A percentile compares a stretch with the other conserved stretches of the same genome.
These are phyloP conservation scores for Ambrosia artemisiifolia DNA, from an alignment of 129 eudicot species.

Conservation along the genomic window DNA sequence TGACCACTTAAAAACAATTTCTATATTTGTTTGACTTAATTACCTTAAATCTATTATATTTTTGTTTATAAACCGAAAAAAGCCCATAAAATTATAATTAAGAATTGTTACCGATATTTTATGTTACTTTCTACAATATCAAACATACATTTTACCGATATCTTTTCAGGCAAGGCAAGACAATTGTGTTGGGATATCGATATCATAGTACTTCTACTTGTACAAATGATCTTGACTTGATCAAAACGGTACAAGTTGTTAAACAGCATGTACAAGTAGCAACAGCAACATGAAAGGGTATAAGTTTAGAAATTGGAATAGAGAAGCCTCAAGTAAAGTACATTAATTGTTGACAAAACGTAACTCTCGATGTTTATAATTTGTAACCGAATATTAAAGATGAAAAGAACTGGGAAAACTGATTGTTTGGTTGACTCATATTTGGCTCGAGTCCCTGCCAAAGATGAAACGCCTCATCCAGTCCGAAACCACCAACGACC, in stretches of 20 bases:
- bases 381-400: not conserved
- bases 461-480: slow-evolving; percentile 83
- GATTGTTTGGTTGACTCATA: slow-evolving; percentile 34
- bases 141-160: not conserved
- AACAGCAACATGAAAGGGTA: not conserved
- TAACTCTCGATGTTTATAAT: not conserved
- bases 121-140: not conserved
- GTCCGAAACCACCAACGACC: slow-evolving; percentile 83
- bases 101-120: not conserved
- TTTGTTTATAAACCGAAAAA: no score
- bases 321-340: not conserved
- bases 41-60: no score
- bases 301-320: not conserved
- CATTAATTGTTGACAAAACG: not conserved
- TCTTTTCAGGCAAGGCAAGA: not conserved
- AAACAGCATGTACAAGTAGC: not conserved
- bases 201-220: not conserved
- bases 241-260: not conserved
- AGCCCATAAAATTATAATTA: no score
- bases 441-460: slow-evolving; percentile 84
- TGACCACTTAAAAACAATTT: no score
- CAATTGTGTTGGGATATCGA: not conserved
- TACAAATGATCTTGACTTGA: not conserved
- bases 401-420: not conserved
- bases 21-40: no score